These are phyloP conservation scores for Guillardia theta DNA, from an alignment of 78 protist species.

Conservation along the genomic window DNA sequence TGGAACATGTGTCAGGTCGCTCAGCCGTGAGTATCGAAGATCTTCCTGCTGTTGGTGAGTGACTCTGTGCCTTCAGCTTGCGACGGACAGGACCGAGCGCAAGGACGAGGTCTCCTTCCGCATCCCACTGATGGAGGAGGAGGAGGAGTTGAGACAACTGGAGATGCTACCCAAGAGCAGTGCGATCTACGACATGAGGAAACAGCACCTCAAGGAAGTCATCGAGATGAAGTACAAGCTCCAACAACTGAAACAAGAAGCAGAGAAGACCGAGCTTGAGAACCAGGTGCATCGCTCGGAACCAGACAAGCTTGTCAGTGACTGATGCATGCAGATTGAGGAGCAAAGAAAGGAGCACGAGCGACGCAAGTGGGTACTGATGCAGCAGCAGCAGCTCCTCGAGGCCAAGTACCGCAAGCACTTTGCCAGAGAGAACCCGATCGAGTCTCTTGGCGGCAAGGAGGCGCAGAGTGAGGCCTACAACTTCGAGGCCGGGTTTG, in stretches of 20 bases:
- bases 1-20: no score
- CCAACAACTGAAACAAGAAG: not conserved
- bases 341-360: not conserved
- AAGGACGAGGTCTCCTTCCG: not conserved
- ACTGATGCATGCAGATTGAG: not conserved
- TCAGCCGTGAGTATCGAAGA: no score
- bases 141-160: not conserved
- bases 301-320: not conserved
- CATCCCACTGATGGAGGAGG: not conserved
- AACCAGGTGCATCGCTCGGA: not conserved
- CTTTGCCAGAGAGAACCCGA: not conserved
- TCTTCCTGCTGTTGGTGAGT: no score
- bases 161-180: not conserved
- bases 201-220: not conserved
- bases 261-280: not conserved
- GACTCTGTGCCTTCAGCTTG: no score
- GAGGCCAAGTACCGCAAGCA: constrained; percentile 30
- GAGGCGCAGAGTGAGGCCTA: not conserved
- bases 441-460: not conserved
- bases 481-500: not conserved
- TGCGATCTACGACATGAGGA: not conserved
- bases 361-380: not conserved
- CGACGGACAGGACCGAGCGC: no score
- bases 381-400: constrained; percentile 27
- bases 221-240: not conserved